Evolutionary conservation across 805 yeast genomes (phyloP), one percentile per base, ranked within the genome.

Genomic region (Nakazawaea wyomingensis): DNA sequence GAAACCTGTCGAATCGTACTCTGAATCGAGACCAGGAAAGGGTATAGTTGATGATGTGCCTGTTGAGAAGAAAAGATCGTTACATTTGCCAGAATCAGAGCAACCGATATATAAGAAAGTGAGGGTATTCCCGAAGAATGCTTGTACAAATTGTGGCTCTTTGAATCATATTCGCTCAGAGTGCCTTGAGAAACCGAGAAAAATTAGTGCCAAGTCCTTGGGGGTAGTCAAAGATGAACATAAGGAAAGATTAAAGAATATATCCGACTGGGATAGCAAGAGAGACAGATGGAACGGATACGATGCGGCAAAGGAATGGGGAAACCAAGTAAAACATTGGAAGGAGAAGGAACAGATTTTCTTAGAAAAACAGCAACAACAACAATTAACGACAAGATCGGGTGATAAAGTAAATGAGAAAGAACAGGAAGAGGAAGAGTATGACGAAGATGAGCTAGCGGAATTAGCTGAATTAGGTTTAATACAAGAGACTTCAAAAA

Each of bases 241-340:
- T 41, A 46, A 48, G 34, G 46, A 44, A 13, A 47, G 39, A 38
- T 51, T 45, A 37, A 60, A 50, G 36, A 59, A 54, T 38, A 62
- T 55, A 2, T 64, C 60, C 21, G 74, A 71, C 36, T 86, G 80
- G 72, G 95, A 85, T 53, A 73, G 80, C 9, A 82, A 81, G 49
- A 64, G 89, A 46, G 95, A 86, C 60, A 68, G 87, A 46, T 86
- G 93, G 95, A 83, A 75, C 54, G 95, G 95, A 0, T 85, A 78
- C 55, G 80, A 82, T 36, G 69, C 76, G 8, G 54, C 53, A 7
- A 65, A 68, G 9, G 87, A 83, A 41, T 85, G 84, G 65, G 73
- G 70, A 37, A 62, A 68, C 10, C 72, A 74, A 24, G 51, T 78
- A 5, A 56, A 61, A 40, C 64, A 64, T 36, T 76, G 83, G 76